Base-by-base conservation (phyloP, 345 rosid genomes). In the Brassica rapa region DNA sequence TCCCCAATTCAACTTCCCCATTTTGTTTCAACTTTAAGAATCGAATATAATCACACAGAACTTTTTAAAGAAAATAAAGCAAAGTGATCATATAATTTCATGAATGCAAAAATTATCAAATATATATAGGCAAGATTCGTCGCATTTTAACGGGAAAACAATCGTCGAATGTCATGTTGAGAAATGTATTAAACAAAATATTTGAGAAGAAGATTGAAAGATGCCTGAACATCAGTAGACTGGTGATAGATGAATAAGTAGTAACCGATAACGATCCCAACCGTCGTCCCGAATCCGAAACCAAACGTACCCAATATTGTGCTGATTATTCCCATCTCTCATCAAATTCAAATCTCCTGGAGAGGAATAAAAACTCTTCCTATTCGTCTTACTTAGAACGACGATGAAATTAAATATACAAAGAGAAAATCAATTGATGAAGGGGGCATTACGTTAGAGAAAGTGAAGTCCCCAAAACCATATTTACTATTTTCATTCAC, bases 261-360 rank as follows among this genome's bases (percentile, higher is more conserved):
- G 82, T 92, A 90, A 29, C 98, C 98, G 57, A 88, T 76, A 33
- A 86, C 75, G 69, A 91, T 46, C 19, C 97, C 98, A 49, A 88
- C 56, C 21, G 94, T 87, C 65, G 92, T 89, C 66, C 97, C 98
- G 43, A 92, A 59, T 15, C 97, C 97, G 41, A 92, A 91, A 59
- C 98, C 98, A 69, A 74, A 71, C 62, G 86, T 71, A 46, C 93
- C 92, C 74, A 90, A 76, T 60, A 94, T 56, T 53, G 85, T 76
- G 70, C 97, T 86, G 30, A 90, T 16, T 12, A 89, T 9, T 67
- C 97, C 93, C 97, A 91, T 91, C 37, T 83, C 75, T 39, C 35
- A 75, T 80, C 41, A 73, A 56, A 41, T 72, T 41, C 61, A 56
- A 75, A 51, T 73, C 70, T 61, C 39, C 43, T 49, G 1, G 16